Evolutionary conservation across 2,329 filamentous ascomycete genomes (phyloP).

Genomic region (Alternaria hordeiaustralica): DNA sequence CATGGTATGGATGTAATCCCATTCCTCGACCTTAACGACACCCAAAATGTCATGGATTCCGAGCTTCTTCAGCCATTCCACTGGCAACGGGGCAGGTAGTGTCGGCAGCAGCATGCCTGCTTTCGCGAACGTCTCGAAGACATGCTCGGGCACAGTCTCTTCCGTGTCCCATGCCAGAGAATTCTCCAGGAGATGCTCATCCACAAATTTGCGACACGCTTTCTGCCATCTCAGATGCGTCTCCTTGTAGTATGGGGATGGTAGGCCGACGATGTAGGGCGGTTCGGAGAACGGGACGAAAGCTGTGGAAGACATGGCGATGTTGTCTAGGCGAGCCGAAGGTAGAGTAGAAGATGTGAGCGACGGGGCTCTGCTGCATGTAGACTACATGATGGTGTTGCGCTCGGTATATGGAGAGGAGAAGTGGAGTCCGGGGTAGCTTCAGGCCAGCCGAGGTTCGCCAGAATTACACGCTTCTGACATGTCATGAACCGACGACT

Average conservation of each 20-base stretch:
- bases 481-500: constrained; percentile 3
- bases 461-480: constrained; percentile 1
- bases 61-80: constrained; percentile 69
- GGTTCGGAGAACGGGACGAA: constrained; percentile 74
- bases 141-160: constrained; percentile 67
- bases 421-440: constrained; percentile 11
- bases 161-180: constrained; percentile 74
- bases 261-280: constrained; percentile 71
- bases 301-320: constrained; percentile 39
- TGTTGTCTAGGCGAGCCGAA: not conserved
- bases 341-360: not conserved
- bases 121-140: constrained; percentile 69
- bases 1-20: constrained; percentile 72
- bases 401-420: constrained; percentile 5
- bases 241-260: constrained; percentile 73
- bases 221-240: constrained; percentile 72
- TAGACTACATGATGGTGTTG: constrained; percentile 2
- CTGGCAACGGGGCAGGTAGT: constrained; percentile 71
- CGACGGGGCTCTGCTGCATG: not conserved
- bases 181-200: constrained; percentile 66
- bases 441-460: constrained; percentile 8
- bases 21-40: constrained; percentile 72
- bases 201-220: constrained; percentile 70
- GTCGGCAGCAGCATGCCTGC: constrained; percentile 74
- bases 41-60: constrained; percentile 72